phyloP scores from a whole-genome alignment of 2,329 filamentous ascomycete genomes.

The Fusarium incarnatum region DNA sequence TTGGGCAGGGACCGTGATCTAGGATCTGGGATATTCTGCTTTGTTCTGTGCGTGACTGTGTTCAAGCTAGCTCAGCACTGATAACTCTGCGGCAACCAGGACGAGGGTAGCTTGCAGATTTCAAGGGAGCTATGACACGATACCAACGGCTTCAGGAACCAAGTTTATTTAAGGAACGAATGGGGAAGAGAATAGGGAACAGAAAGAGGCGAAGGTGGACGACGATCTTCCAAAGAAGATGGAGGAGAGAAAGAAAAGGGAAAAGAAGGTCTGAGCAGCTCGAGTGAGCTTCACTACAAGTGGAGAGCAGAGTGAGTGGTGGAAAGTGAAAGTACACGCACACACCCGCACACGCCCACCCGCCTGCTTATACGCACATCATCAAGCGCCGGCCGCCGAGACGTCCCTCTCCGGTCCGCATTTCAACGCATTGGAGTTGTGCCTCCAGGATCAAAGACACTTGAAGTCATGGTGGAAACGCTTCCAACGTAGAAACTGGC shows the following conservation, averaged over 20 bases:
- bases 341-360: slow-evolving; percentile 43
- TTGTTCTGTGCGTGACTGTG: slow-evolving; percentile 10
- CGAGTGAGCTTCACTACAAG: slow-evolving; percentile 36
- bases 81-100: slow-evolving; percentile 23
- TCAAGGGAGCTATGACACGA: slow-evolving; percentile 31
- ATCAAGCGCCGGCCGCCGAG: slow-evolving; percentile 45
- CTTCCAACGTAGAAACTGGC: slow-evolving; percentile 21
- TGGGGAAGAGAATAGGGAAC: slow-evolving; percentile 18
- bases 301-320: slow-evolving; percentile 37
- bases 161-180: slow-evolving; percentile 34
- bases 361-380: slow-evolving; percentile 46
- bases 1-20: slow-evolving; percentile 16
- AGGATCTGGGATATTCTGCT: slow-evolving; percentile 11
- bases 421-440: slow-evolving; percentile 28
- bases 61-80: slow-evolving; percentile 16
- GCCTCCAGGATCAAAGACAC: slow-evolving; percentile 22
- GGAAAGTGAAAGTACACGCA: slow-evolving; percentile 39
- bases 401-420: slow-evolving; percentile 36
- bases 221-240: slow-evolving; percentile 34
- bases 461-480: slow-evolving; percentile 27
- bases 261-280: slow-evolving; percentile 41
- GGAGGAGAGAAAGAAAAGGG: slow-evolving; percentile 34
- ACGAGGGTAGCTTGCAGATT: slow-evolving; percentile 32
- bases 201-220: slow-evolving; percentile 20
- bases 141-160: slow-evolving; percentile 33